Percentiles rank a stretch among this genome's conserved stretches.
Conservation (phyloP, 805 yeast genomes). For the Yamadazyma kitorensis region DNA sequence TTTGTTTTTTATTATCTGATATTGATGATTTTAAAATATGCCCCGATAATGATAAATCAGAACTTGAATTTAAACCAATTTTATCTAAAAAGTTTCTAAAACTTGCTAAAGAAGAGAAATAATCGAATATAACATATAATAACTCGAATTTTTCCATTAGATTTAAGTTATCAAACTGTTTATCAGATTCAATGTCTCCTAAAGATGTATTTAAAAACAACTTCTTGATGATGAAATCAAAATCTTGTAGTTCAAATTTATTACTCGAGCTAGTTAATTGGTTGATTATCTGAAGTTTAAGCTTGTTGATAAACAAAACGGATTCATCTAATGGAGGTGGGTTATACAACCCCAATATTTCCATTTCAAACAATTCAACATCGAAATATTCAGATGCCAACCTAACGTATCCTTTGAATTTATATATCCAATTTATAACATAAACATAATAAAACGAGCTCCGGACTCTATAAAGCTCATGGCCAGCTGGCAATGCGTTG, state of each 20-base stretch:
- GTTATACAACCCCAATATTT: constrained; percentile 39
- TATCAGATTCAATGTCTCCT: constrained; percentile 16
- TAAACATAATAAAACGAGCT: constrained; percentile 21
- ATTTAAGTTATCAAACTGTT: constrained; percentile 37
- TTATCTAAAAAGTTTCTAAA: constrained; percentile 51
- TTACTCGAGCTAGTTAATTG: constrained; percentile 33
- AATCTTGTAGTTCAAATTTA: constrained; percentile 9
- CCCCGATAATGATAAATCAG: constrained; percentile 15
- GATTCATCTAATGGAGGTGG: constrained; percentile 35
- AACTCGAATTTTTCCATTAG: constrained; percentile 50
- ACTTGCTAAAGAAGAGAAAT: constrained; percentile 40
- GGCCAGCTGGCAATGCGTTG: constrained; percentile 10
- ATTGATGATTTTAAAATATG: constrained; percentile 9
- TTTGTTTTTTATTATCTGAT: constrained; percentile 3
- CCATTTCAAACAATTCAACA: constrained; percentile 60
- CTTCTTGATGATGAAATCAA: constrained; percentile 10
- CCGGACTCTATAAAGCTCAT: constrained; percentile 14
- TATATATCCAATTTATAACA: constrained; percentile 54
- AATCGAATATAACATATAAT: constrained; percentile 41
- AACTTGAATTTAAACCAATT: constrained; percentile 17
- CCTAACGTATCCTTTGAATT: constrained; percentile 50
- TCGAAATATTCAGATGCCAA: constrained; percentile 53
- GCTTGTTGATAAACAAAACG: constrained; percentile 38
- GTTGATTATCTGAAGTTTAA: constrained; percentile 42
- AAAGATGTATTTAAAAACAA: constrained; percentile 10